Base-by-base conservation (phyloP, 2,329 filamentous ascomycete genomes). In the Claviceps paspali region DNA sequence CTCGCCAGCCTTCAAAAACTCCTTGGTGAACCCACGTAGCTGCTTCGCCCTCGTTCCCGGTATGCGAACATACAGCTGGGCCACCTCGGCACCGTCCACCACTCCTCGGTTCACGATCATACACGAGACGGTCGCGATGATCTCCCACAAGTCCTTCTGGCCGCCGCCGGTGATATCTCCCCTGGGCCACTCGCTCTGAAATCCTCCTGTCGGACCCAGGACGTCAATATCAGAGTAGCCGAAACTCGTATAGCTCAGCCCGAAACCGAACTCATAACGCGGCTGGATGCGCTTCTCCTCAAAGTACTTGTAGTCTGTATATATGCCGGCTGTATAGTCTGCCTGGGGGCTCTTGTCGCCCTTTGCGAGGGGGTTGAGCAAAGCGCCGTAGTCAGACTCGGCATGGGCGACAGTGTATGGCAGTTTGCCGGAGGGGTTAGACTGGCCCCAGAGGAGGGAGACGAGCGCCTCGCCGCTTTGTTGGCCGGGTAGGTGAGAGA, bases 11-110 rank as follows among this genome's bases (percentile, higher is more conserved):
- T 61, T 55, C 29, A 81, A 43, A 10, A 57, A 59, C 0, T 66
- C 59, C 59, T 82, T 82, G 38, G 71, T 70, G 29, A 82, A 82
- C 5, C 78, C 76, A 7, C 77, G 63, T 12, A 82, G 60, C 51
- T 81, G 75, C 29, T 65, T 59, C 1, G 64, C 54, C 0, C 77
- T 77, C 6, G 49, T 55, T 2, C 34, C 34, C 6, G 66, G 65
- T 15, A 67, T 61, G 3, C 57, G 57, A n/a, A 70, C 46, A 38
- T 70, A 71, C 2, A 71, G 51, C 52, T 67, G 67, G 15, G 60
- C 59, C 5, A 66, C 61, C 49, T 70, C 67, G 12, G 61, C 59
- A 4, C 65, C 67, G 6, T 52, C 54, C 0, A 58, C 49, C 2
- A 36, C 24, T 0, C 67, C 67, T 1, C 52, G 58, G 43, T 72